A percentile compares a stretch with the other conserved stretches of the same genome.
These are phyloP conservation scores for Petunia hybrid DNA, from an alignment of 305 asterid species.

Conservation along the genomic window DNA sequence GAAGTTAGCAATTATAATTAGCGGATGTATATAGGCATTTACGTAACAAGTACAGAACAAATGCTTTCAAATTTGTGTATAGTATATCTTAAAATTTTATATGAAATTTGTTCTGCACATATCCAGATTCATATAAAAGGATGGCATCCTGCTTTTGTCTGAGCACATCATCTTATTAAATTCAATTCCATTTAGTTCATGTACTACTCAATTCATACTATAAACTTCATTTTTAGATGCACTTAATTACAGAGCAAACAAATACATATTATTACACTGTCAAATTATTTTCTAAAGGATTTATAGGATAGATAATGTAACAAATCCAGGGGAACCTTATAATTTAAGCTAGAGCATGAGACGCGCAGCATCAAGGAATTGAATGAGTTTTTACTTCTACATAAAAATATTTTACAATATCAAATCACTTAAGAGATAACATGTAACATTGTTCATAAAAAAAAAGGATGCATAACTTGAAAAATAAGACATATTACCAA, in stretches of 20 bases:
- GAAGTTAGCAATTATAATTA: constrained; percentile 26
- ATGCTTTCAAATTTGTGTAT: no score
- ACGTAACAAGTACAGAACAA: neutral
- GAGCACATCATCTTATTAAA: no score
- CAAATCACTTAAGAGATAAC: no score
- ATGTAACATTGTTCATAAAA: neutral
- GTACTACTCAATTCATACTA: no score
- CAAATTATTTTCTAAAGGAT: neutral
- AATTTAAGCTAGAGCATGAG: no score
- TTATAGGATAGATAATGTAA: no score
- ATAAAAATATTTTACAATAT: no score
- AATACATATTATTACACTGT: neutral
- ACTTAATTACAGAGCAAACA: neutral
- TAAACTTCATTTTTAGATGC: no score
- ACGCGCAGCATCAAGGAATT: neutral
- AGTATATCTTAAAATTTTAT: neutral
- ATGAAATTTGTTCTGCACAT: neutral
- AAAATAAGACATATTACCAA: neutral
- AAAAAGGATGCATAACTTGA: no score
- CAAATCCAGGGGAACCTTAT: neutral
- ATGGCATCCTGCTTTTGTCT: no score
- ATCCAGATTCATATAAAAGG: neutral
- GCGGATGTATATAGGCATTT: neutral
- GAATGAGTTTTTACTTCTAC: neutral
- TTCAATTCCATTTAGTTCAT: no score